Evolutionary conservation across 2,329 filamentous ascomycete species (phyloP), one percentile per base, ranked within the genome.

Genomic region (Colletotrichum gigasporum): DNA sequence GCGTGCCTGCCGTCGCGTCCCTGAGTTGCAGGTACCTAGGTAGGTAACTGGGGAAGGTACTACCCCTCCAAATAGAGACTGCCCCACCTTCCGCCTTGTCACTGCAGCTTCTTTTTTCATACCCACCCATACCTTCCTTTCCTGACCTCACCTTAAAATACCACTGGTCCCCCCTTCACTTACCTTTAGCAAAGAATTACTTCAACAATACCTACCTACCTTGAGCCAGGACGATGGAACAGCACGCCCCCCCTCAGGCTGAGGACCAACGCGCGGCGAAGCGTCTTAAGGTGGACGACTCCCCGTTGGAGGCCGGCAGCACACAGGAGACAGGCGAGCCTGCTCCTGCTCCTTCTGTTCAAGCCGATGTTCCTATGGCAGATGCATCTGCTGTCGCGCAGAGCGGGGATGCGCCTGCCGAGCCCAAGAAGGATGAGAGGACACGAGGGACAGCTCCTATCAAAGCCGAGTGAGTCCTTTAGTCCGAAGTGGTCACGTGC

Each of bases 381-480:
- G 61, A 62, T 41, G 57, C 34, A n/a, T 9, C 53, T 39, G 7
- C 37, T 12, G 64, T 34, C 39, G 54, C 41, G 7, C 63, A 63
- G 41, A 64, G 67, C 47, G 60, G 35, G 14, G 42, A 42, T 10
- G 39, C 44, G 6, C 47, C 37, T 44, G 50, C 61, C 14, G 37
- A 53, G 42, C 44, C 63, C 16, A 70, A 55, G 32, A 66, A 44
- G 20, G 56, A 39, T 51, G 56, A 37, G 61, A 63, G 51, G 50
- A 69, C 62, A 10, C 48, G 64, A 37, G 77, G 75, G 35, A 63
- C 71, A 51, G 76, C 77, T 2, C 72, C 75, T 5, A 74, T 79
- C 54, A 79, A 79, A 67, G 68, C 75, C 20, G 75, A 79, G 77
- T 79, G 65, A 69, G 76, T 67, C n/a, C 3, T 2, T 8, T 47